A percentile compares a stretch with the other conserved stretches of the same genome.
These are phyloP conservation scores for Neostapfia colusana DNA, from an alignment of 176 grass and related monocot genomes.

Conservation along the genomic window DNA sequence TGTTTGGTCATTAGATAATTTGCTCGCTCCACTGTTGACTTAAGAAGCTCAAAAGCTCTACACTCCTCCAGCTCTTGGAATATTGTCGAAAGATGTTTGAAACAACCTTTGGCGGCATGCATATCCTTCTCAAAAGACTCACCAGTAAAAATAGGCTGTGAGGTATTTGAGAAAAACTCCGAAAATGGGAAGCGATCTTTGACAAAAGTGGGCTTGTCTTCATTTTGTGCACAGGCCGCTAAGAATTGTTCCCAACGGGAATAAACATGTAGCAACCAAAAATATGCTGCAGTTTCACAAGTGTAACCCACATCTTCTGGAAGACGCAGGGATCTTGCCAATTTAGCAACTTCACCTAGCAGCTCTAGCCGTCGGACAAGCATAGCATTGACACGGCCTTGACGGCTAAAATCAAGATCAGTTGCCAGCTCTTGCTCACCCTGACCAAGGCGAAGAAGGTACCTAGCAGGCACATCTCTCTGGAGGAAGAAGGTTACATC, in stretches of 20 bases:
- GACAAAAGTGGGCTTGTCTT: conserved; percentile 72
- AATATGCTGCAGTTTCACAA: conserved; percentile 94
- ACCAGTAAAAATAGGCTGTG: conserved; percentile 69
- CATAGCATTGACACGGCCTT: conserved; percentile 97
- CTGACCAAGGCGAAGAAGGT: conserved; percentile 96
- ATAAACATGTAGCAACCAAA: conserved; percentile 97
- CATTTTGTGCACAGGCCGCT: conserved; percentile 65
- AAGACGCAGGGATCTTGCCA: conserved; percentile 78
- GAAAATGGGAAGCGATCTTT: conserved; percentile 86
- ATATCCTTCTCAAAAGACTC: conserved; percentile 93
- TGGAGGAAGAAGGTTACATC: conserved; percentile 40
- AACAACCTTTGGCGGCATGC: conserved; percentile 91
- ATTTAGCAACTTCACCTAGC: conserved; percentile 81
- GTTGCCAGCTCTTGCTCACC: conserved; percentile 98
- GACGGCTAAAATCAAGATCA: conserved; percentile 99
- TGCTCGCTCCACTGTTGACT: conserved; percentile 88
- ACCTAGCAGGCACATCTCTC: conserved; percentile 98
- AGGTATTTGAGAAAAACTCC: conserved; percentile 70
- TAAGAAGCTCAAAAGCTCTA: conserved; percentile 94
- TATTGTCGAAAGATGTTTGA: conserved; percentile 87
- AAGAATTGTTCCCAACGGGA: conserved; percentile 92
- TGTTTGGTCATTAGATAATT: conserved; percentile 99
- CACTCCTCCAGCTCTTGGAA: conserved; percentile 99
- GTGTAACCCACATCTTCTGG: conserved; percentile 91
- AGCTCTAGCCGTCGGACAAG: conserved; percentile 83